Conservation (phyloP, 169 alveolate species). For the Prorocentrum cordatum region DNA sequence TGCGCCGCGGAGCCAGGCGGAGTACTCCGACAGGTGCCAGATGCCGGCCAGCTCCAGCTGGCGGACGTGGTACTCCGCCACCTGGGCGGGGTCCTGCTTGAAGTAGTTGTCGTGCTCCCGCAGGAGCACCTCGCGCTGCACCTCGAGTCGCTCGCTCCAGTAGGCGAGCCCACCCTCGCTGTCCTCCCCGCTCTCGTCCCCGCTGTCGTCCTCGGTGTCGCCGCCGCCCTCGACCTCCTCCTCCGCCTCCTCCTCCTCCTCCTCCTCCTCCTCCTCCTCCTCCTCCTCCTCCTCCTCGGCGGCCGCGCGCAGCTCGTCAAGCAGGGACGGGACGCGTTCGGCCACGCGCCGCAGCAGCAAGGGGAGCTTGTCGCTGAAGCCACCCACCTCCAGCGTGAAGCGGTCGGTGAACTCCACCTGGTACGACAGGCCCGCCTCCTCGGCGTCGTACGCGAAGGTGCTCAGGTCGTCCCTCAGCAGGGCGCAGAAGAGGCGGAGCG, state of each 20-base stretch:
- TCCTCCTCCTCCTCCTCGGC: not conserved
- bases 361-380: slow-evolving; percentile 2
- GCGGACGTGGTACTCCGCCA: not conserved
- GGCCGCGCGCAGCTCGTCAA: not conserved
- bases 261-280: not conserved
- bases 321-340: not conserved
- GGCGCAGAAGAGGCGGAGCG: not conserved
- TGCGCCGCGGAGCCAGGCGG: not conserved
- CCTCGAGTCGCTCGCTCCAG: too few species aligned
- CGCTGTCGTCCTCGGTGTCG: not conserved
- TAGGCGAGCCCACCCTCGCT: too few species aligned
- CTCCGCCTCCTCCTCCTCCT: not conserved
- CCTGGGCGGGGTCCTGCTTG: not conserved
- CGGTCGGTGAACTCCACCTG: not conserved
- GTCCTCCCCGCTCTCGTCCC: not conserved
- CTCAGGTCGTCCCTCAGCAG: not conserved
- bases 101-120: not conserved
- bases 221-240: not conserved
- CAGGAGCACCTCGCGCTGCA: not conserved
- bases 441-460: not conserved
- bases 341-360: not conserved
- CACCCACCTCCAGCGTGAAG: not conserved
- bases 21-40: not conserved
- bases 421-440: not conserved
- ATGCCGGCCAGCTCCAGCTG: not conserved